phyloP scores from a whole-genome alignment of 1,284 basidiomycete genomes.

The Pseudozyma sp. region DNA sequence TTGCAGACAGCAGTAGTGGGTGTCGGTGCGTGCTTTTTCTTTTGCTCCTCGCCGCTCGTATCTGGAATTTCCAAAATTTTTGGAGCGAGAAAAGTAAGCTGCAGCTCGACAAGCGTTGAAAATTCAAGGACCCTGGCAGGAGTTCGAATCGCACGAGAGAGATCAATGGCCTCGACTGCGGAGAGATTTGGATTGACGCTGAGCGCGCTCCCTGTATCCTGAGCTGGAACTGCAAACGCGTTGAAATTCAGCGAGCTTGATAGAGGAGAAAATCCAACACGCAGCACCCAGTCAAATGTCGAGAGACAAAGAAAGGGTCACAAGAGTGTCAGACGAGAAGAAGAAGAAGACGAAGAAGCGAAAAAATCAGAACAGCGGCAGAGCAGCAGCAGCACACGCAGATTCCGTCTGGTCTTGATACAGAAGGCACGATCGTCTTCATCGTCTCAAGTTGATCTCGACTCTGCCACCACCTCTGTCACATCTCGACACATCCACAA shows the following conservation, averaged over 20 bases:
- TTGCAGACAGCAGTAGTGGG: too few species aligned
- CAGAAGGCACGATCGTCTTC: not conserved
- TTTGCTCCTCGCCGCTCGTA: not conserved
- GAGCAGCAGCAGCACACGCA: conserved; percentile 2
- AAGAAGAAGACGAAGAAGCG: too few species aligned
- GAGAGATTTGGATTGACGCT: not conserved
- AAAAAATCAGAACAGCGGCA: not conserved
- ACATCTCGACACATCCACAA: conserved; percentile 7
- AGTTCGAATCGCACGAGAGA: conserved; percentile 11
- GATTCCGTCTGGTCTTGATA: not conserved
- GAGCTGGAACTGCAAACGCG: too few species aligned
- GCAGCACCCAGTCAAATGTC: too few species aligned
- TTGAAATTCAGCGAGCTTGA: too few species aligned
- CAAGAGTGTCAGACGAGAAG: too few species aligned
- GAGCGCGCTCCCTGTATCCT: conserved; percentile 4
- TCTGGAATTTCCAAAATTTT: conserved; percentile 28
- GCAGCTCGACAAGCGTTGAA: conserved; percentile 1
- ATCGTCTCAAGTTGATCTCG: not conserved
- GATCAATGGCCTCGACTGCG: too few species aligned
- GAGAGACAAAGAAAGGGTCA: too few species aligned
- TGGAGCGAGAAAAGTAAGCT: not conserved
- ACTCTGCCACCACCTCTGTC: not conserved
- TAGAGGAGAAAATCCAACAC: too few species aligned
- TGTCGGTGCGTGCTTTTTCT: too few species aligned
- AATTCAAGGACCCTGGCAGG: conserved; percentile 11